phyloP scores from a whole-genome alignment of 257 asterid species.

The Gynochthodes officinalis region DNA sequence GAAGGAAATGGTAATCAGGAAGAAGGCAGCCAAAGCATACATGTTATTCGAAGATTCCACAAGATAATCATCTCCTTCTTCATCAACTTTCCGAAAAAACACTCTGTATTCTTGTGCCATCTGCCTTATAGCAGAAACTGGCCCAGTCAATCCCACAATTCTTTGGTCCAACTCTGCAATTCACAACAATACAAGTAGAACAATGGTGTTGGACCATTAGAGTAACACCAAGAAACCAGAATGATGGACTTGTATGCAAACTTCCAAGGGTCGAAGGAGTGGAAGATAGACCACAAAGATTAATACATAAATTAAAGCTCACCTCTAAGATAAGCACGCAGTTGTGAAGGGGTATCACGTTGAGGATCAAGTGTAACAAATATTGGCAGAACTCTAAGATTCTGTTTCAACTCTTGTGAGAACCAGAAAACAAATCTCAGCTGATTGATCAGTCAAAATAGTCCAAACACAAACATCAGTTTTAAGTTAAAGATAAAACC shows the following conservation, averaged over 20 bases:
- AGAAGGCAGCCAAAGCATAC: slow-evolving; percentile 35
- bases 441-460: slow-evolving; percentile 14
- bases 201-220: slow-evolving; percentile 4
- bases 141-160: slow-evolving; percentile 87
- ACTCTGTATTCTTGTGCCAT: slow-evolving; percentile 94
- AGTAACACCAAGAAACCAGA: background rate
- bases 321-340: slow-evolving; percentile 81
- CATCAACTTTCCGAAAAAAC: slow-evolving; percentile 73
- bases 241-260: background rate
- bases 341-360: slow-evolving; percentile 85
- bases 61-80: slow-evolving; percentile 86
- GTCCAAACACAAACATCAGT: slow-evolving; percentile 6
- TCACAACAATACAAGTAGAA: slow-evolving; percentile 8
- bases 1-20: background rate
- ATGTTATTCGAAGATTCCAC: slow-evolving; percentile 84
- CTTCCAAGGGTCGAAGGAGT: background rate
- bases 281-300: background rate
- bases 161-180: slow-evolving; percentile 70
- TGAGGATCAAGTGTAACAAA: slow-evolving; percentile 98
- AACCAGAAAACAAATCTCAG: slow-evolving; percentile 22
- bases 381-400: slow-evolving; percentile 70
- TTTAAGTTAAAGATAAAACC: slow-evolving; percentile 44
- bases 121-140: slow-evolving; percentile 72
- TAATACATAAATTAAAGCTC: slow-evolving; percentile 16
- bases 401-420: slow-evolving; percentile 59